Evolutionary conservation across 192 early-diverging fungal species (phyloP).

Genomic region (Gamsiella multidivaricata): DNA sequence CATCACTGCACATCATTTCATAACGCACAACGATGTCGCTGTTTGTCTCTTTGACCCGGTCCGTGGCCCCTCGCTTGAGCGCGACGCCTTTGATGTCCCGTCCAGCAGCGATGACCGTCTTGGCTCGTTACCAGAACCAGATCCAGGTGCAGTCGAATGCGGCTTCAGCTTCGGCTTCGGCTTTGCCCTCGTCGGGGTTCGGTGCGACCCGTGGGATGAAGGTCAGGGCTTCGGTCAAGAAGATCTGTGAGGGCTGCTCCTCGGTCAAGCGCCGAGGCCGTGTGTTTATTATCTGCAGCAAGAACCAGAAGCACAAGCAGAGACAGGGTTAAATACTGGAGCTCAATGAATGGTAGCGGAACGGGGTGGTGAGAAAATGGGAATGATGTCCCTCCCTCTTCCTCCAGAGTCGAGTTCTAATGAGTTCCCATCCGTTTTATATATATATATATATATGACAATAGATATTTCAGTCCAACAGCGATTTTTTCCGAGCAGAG

Average conservation of each 20-base stretch:
- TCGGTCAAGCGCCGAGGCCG: conserved; percentile 87
- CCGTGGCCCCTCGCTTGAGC: conserved; percentile 28
- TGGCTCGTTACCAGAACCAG: conserved; percentile 27
- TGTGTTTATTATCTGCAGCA: conserved; percentile 89
- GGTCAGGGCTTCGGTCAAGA: conserved; percentile 88
- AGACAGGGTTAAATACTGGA: conserved; percentile 83
- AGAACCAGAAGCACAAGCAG: conserved; percentile 96
- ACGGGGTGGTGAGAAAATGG: too few species aligned
- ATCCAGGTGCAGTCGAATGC: conserved; percentile 15
- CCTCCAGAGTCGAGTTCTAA: too few species aligned
- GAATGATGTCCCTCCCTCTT: too few species aligned
- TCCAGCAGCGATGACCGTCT: conserved; percentile 20
- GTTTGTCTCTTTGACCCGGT: conserved; percentile 25
- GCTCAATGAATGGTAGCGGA: too few species aligned
- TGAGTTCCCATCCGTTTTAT: too few species aligned
- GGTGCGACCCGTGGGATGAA: conserved; percentile 79
- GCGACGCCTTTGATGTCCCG: conserved; percentile 8
- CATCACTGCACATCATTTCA: too few species aligned
- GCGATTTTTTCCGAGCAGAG: too few species aligned
- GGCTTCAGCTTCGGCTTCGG: conserved; percentile 1
- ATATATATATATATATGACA: too few species aligned
- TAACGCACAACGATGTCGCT: conserved; percentile 34
- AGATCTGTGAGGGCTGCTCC: conserved; percentile 90
- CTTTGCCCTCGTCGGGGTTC: conserved; percentile 28
- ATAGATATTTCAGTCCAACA: too few species aligned